These are phyloP conservation scores for Teratosphaeria epicoccoides DNA, from an alignment of 2,329 filamentous ascomycete species.

Conservation along the genomic window DNA sequence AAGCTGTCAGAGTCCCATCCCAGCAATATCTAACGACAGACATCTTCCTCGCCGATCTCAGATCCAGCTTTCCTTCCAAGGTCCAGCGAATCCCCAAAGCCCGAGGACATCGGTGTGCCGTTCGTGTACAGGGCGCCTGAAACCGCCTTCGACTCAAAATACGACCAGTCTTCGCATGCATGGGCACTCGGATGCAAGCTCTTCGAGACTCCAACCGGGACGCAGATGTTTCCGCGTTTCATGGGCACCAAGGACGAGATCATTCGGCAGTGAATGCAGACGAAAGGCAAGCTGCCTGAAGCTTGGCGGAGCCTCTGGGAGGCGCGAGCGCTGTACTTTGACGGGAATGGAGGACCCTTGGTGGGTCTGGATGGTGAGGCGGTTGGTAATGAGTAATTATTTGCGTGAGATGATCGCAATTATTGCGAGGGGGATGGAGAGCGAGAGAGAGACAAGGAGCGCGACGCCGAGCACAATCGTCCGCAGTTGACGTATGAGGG, in stretches of 20 bases:
- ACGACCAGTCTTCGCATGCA: conserved; percentile 1
- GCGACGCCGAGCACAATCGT: neutral
- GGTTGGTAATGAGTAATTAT: conserved; percentile 2
- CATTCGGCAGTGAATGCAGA: conserved; percentile 6
- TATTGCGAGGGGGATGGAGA: conserved; percentile 1
- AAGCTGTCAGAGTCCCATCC: conserved; percentile 1
- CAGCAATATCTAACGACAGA: neutral
- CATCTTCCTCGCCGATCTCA: conserved; percentile 3
- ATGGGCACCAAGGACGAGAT: conserved; percentile 7
- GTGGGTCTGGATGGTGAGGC: neutral
- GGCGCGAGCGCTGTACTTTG: conserved; percentile 1
- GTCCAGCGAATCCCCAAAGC: neutral
- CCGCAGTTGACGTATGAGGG: neutral
- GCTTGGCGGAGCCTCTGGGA: conserved; percentile 8
- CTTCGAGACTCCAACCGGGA: conserved; percentile 6
- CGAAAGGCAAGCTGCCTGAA: conserved; percentile 6
- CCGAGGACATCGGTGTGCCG: conserved; percentile 7
- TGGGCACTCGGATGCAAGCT: conserved; percentile 8
- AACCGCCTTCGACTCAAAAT: conserved; percentile 7
- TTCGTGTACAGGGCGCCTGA: conserved; percentile 8
- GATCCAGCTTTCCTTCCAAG: conserved; percentile 2
- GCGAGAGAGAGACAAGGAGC: neutral
- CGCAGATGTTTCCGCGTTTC: conserved; percentile 5
- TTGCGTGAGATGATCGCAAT: conserved; percentile 3
- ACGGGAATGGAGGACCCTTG: conserved; percentile 3